Evolutionary conservation across 1,284 basidiomycete genomes (phyloP).

Genomic region (Fomes fomentarius): DNA sequence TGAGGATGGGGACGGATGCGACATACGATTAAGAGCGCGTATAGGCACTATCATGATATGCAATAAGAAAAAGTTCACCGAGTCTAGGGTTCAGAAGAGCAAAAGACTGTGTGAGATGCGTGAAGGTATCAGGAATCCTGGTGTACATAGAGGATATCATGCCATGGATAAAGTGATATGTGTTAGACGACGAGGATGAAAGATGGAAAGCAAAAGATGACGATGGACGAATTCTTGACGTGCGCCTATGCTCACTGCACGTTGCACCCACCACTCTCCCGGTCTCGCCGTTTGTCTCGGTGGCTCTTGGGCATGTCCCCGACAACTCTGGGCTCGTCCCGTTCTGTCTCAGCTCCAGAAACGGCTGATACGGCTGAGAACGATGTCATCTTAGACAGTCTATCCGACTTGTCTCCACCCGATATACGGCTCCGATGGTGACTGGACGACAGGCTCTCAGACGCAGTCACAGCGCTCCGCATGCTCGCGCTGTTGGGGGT

Average conservation of each 20-base stretch:
- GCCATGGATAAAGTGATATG: conserved; percentile 20
- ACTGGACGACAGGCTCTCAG: conserved; percentile 36
- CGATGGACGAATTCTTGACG: background rate
- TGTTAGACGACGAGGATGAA: conserved; percentile 6
- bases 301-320: conserved; percentile 21
- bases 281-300: conserved; percentile 27
- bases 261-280: conserved; percentile 25
- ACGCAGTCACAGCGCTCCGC: conserved; percentile 38
- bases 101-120: conserved; percentile 16
- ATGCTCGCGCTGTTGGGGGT: conserved; percentile 37
- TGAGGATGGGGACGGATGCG: conserved; percentile 6
- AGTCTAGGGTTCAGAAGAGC: conserved; percentile 19
- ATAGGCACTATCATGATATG: conserved; percentile 24
- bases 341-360: conserved; percentile 29
- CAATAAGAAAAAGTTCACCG: conserved; percentile 23
- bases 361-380: conserved; percentile 33
- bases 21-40: conserved; percentile 22
- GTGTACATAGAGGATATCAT: conserved; percentile 24
- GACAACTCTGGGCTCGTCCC: conserved; percentile 24
- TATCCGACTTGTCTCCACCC: conserved; percentile 25
- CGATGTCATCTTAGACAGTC: conserved; percentile 35
- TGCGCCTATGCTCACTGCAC: conserved; percentile 22
- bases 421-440: conserved; percentile 20
- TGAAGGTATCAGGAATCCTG: conserved; percentile 24
- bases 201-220: background rate